Percentiles rank a stretch among this genome's conserved stretches.
These are phyloP conservation scores for Xerocomellus chrysenteron DNA, from an alignment of 768 basidiomycete genomes.

Conservation along the genomic window DNA sequence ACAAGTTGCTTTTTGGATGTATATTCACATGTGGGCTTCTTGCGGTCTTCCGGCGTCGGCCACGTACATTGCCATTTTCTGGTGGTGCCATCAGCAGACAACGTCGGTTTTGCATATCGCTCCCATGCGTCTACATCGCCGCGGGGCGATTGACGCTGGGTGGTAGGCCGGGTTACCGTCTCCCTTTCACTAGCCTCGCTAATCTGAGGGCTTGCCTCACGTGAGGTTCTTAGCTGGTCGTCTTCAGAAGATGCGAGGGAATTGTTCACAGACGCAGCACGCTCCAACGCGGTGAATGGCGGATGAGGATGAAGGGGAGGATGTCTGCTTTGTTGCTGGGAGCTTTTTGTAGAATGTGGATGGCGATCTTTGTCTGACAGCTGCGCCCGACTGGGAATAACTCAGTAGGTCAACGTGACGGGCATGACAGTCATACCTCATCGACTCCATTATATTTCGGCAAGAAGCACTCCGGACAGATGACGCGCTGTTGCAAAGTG, in stretches of 20 bases:
- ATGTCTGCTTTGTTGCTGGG: constrained; percentile 14
- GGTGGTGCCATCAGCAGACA: constrained; percentile 33
- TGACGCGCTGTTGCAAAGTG: constrained; percentile 8
- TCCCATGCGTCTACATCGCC: constrained; percentile 33
- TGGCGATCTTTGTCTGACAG: constrained; percentile 19
- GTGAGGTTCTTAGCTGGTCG: constrained; percentile 29
- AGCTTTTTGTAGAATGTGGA: constrained; percentile 7
- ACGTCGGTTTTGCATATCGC: constrained; percentile 33
- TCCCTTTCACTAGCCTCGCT: constrained; percentile 33
- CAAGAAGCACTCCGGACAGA: constrained; percentile 16
- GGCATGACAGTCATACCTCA: constrained; percentile 22
- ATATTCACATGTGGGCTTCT: constrained; percentile 40
- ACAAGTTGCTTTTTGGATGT: constrained; percentile 61
- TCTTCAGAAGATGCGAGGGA: constrained; percentile 30
- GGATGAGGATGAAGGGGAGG: constrained; percentile 5
- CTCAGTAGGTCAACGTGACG: constrained; percentile 6
- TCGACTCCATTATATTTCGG: constrained; percentile 23
- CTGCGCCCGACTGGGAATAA: constrained; percentile 21
- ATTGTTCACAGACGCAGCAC: constrained; percentile 16
- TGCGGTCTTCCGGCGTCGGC: constrained; percentile 35
- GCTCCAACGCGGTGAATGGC: constrained; percentile 7
- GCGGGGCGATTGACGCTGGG: constrained; percentile 28
- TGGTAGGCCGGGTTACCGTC: constrained; percentile 11
- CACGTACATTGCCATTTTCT: constrained; percentile 44
- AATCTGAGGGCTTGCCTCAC: constrained; percentile 30